Evolutionary conservation across 164 flowering plant genomes (phyloP), one percentile per base, ranked within the genome.

Genomic region (Piper longum): DNA sequence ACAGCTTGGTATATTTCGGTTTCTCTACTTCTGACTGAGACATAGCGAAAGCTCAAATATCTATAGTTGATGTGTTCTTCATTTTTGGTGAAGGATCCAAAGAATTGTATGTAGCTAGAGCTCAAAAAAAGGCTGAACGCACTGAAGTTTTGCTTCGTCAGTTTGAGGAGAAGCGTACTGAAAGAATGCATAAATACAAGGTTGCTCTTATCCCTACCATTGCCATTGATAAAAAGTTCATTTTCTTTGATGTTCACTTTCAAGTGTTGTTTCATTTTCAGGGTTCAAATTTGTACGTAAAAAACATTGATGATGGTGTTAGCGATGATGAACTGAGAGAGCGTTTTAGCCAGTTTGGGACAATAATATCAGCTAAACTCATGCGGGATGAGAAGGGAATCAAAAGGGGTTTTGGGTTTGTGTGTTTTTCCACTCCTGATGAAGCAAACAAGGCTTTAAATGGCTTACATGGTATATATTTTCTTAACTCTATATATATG

Each of bases 371-470:
- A 57, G 80, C 76, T 16, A 85, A 83, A 71, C 60, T 87, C 16
- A 89, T 91, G 98, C 78, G 79, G 19, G 85, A 87, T 76, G 80
- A 84, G 1, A 87, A 79, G 64, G 96, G 98, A 62, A 71, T 77
- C 16, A 84, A 81, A 67, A 87, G 77, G 65, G 96, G 98, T 14
- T 89, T 89, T 78, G 98, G 95, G 61, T 92, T 91, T 82, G 93
- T 92, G 8, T 85, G 93, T 75, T 91, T 86, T 77, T 84, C 96
- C 19, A 77, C 74, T 44, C 78, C 89, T 16, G 91, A 86, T 62
- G 96, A 89, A 75, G 96, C 96, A 36, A 73, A 51, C 68, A 84
- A 76, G 69, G 96, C 98, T 71, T 84, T 89, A 64, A 72, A 59
- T 68, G 74, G 77, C 63, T 77, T 85, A 62, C 85, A 87, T 75